These are phyloP conservation scores for Xerocomellus intermedius DNA, from an alignment of 768 basidiomycete genomes.

Conservation along the genomic window DNA sequence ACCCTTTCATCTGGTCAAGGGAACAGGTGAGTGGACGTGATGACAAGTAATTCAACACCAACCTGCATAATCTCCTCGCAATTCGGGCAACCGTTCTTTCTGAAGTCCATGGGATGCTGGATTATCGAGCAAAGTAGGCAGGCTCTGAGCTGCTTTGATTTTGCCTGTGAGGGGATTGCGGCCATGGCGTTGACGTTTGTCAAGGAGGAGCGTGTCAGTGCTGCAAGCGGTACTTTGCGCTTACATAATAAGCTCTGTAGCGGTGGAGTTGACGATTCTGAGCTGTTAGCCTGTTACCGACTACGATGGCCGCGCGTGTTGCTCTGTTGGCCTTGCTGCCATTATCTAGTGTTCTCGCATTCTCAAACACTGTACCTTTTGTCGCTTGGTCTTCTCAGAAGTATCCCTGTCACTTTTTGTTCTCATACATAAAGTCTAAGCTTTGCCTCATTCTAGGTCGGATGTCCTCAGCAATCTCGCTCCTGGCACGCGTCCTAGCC, in stretches of 20 bases:
- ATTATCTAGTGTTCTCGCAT: constrained; percentile 46
- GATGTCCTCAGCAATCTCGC: constrained; percentile 44
- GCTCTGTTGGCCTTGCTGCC: constrained; percentile 46
- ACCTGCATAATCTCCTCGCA: constrained; percentile 96
- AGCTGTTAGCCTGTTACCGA: neutral
- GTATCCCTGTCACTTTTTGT: constrained; percentile 33
- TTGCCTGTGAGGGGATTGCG: constrained; percentile 57
- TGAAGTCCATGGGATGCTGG: constrained; percentile 80
- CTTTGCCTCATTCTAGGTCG: constrained; percentile 38
- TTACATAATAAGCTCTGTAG: constrained; percentile 23
- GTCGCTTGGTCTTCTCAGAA: constrained; percentile 70
- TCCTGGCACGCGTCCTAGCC: constrained; percentile 29
- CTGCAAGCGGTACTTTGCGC: neutral
- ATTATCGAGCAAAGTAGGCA: constrained; percentile 94
- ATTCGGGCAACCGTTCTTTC: constrained; percentile 88
- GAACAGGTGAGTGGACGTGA: neutral
- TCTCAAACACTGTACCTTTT: constrained; percentile 60
- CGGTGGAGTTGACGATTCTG: neutral
- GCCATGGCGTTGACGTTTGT: constrained; percentile 28
- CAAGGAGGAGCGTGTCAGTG: neutral
- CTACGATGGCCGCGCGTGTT: constrained; percentile 44
- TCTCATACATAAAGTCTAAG: neutral
- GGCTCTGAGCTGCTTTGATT: constrained; percentile 77
- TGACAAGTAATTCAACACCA: constrained; percentile 18
- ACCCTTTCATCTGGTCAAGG: constrained; percentile 77